Evolutionary conservation across 2,329 filamentous ascomycete genomes (phyloP), one percentile per base, ranked within the genome.

Genomic region (Lecanicillium sp.): DNA sequence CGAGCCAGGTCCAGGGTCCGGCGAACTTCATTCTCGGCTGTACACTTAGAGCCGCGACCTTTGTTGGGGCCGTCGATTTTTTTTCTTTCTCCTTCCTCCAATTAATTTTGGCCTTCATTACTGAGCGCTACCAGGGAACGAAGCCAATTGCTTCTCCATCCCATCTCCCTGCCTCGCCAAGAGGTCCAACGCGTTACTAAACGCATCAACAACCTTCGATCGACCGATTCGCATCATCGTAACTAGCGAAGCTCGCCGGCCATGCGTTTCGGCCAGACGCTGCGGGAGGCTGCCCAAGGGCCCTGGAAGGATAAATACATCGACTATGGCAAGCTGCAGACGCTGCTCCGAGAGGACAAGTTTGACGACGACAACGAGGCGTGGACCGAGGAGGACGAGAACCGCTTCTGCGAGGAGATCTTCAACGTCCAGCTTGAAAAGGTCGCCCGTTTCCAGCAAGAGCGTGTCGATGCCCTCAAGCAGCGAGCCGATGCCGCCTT

Each of bases 311-410:
- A 83, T 59, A 77, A 94, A 56, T 97, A 98, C 69, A 87, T 98
- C 57, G 89, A 97, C 68, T 98, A 98, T 64, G 69, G 76, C 52
- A 95, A 90, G 73, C 80, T 98, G 49, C 97, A 97, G 73, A 73
- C 74, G 54, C 74, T 98, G 43, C 69, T 98, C 44, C 83, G 87
- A 47, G 92, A 97, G 60, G 79, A 87, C 57, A 68, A 61, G 44
- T 60, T 61, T 43, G 72, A 72, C 18, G 72, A 79, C 35, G 80
- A 83, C 17, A 79, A 81, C 25, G 70, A 69, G 37, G 69, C 77
- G 29, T 98, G 92, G 92, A 95, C 89, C 18, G 88, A 94, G 53
- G 81, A 89, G 33, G 92, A 98, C 59, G 92, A 97, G 71, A 86
- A 84, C 56, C 77, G 76, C 27, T 98, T 98, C 64, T 92, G 90